A percentile compares a stretch with the other conserved stretches of the same genome.
phyloP scores from a whole-genome alignment of 768 basidiomycete species.

The Tephrocybe sp. region DNA sequence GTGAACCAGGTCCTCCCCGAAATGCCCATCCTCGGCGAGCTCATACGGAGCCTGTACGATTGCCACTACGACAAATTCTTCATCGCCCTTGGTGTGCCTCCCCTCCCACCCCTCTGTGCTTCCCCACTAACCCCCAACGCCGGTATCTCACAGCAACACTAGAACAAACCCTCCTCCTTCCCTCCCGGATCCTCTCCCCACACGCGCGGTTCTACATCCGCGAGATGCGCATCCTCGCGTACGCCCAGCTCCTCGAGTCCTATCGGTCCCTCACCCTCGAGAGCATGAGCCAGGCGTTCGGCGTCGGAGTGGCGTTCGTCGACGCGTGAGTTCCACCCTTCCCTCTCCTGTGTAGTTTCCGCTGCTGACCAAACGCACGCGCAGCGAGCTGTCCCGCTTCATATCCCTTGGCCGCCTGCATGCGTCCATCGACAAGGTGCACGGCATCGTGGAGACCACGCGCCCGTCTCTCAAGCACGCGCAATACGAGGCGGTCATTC shows the following conservation, averaged over 20 bases:
- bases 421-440: conserved; percentile 93
- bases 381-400: conserved; percentile 87
- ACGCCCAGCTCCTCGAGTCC: conserved; percentile 86
- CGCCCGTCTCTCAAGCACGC: conserved; percentile 67
- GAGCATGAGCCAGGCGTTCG: conserved; percentile 83
- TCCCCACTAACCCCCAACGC: not conserved
- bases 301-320: conserved; percentile 85
- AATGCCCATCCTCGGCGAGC: conserved; percentile 77
- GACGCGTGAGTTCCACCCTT: conserved; percentile 60
- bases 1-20: conserved; percentile 84
- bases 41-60: conserved; percentile 86
- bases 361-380: not conserved
- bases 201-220: conserved; percentile 91
- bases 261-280: conserved; percentile 90
- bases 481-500: conserved; percentile 91
- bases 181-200: conserved; percentile 80
- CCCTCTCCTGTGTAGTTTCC: not conserved
- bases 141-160: conserved; percentile 72
- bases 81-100: conserved; percentile 68
- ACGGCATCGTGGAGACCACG: conserved; percentile 91
- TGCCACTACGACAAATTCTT: conserved; percentile 97
- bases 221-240: conserved; percentile 95
- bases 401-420: conserved; percentile 86
- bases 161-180: conserved; percentile 85
- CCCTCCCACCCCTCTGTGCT: not conserved